These are phyloP conservation scores for Lasiosphaeria hispida DNA, from an alignment of 495 filamentous ascomycete species.

Conservation along the genomic window DNA sequence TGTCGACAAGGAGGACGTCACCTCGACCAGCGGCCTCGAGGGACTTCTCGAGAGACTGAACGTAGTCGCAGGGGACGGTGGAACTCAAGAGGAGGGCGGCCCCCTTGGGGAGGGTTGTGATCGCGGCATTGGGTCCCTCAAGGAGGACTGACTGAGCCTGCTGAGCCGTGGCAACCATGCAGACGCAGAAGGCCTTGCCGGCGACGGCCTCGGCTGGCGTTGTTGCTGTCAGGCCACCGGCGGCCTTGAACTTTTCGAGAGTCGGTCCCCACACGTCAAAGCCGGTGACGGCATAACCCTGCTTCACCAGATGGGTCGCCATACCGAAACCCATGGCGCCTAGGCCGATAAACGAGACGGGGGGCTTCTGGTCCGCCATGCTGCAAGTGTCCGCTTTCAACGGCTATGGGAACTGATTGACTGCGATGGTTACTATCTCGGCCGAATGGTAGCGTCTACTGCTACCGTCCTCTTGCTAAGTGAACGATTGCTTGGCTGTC, in stretches of 20 bases:
- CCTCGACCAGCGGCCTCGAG: slow-evolving; percentile 52
- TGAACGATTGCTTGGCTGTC: not conserved
- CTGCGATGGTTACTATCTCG: no score
- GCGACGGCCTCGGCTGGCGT: slow-evolving; percentile 64
- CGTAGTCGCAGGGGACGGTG: slow-evolving; percentile 68
- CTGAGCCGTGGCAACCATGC: slow-evolving; percentile 75
- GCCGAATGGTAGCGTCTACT: not conserved
- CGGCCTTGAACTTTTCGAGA: slow-evolving; percentile 64
- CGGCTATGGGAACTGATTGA: no score
- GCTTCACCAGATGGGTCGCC: slow-evolving; percentile 72
- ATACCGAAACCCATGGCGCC: slow-evolving; percentile 90
- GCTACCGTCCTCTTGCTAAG: not conserved
- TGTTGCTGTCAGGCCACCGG: slow-evolving; percentile 60
- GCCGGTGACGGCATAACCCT: slow-evolving; percentile 66
- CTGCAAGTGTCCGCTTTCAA: not conserved
- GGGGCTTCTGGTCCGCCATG: slow-evolving; percentile 45
- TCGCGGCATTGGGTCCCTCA: slow-evolving; percentile 56
- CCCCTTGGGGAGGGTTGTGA: slow-evolving; percentile 52
- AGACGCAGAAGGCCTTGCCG: slow-evolving; percentile 61
- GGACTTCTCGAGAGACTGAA: slow-evolving; percentile 55
- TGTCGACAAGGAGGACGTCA: slow-evolving; percentile 70
- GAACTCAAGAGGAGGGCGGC: slow-evolving; percentile 70
- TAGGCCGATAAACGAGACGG: slow-evolving; percentile 75
- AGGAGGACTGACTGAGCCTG: slow-evolving; percentile 68
- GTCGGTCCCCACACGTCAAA: slow-evolving; percentile 76